These are phyloP conservation scores for Cryptococcus sp. DNA, from an alignment of 1,284 basidiomycete genomes.

Conservation along the genomic window DNA sequence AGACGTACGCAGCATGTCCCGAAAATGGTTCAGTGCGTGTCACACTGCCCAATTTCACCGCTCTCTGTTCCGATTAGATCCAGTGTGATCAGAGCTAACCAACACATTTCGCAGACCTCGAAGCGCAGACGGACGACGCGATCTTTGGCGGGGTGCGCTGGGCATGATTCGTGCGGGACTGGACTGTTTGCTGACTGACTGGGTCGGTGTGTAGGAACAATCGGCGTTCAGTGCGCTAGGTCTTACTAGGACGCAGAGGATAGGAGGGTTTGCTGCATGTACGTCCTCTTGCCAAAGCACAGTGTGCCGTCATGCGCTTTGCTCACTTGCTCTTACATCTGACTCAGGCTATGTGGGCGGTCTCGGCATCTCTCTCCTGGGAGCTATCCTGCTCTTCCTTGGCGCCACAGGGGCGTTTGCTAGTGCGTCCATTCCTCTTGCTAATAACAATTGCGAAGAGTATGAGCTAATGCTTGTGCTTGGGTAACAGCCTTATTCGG, in stretches of 20 bases:
- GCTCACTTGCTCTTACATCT: neutral
- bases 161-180: neutral
- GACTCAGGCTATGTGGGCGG: conserved; percentile 63
- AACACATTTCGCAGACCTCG: conserved; percentile 28
- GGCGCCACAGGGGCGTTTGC: conserved; percentile 74
- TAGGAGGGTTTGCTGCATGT: conserved; percentile 84
- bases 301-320: neutral
- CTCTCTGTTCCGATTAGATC: too few species aligned
- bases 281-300: conserved; percentile 39
- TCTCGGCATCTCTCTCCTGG: conserved; percentile 77
- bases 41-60: neutral
- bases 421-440: conserved; percentile 56
- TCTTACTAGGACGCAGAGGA: conserved; percentile 71
- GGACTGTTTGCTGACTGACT: neutral
- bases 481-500: conserved; percentile 69
- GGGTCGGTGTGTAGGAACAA: conserved; percentile 55
- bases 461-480: neutral
- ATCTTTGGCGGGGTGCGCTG: conserved; percentile 47
- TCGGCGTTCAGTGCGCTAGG: conserved; percentile 77
- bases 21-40: conserved; percentile 40
- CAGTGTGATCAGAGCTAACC: too few species aligned
- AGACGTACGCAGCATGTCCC: neutral
- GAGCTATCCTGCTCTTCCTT: conserved; percentile 73
- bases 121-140: conserved; percentile 45
- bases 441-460: neutral